Conservation (phyloP, 257 asterid species). For the Solanum sejunctum region DNA sequence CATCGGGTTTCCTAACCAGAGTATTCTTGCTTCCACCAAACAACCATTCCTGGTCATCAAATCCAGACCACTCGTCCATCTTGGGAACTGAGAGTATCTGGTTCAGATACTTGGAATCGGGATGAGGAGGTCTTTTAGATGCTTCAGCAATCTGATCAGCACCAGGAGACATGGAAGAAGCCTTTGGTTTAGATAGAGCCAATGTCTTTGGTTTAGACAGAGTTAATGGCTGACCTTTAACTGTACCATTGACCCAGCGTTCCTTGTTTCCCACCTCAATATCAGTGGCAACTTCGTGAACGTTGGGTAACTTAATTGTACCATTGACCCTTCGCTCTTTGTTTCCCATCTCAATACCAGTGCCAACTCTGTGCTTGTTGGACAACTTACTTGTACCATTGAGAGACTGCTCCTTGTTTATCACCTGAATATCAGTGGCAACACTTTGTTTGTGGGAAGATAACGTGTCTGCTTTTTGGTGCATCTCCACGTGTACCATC, state of each 20-base stretch:
- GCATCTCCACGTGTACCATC: conserved; percentile 15
- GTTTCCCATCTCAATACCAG: conserved; percentile 10
- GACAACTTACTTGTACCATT: conserved; percentile 29
- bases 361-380: conserved; percentile 17
- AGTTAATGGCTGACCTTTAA: conserved; percentile 25
- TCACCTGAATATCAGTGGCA: conserved; percentile 12
- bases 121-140: conserved; percentile 9
- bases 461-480: conserved; percentile 13
- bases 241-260: conserved; percentile 26
- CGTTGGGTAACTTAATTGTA: conserved; percentile 16
- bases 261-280: conserved; percentile 14
- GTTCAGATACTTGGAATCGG: conserved; percentile 5
- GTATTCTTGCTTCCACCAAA: not conserved
- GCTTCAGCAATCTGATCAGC: conserved; percentile 16
- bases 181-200: conserved; percentile 18
- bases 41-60: conserved; percentile 2
- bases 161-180: conserved; percentile 10
- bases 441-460: conserved; percentile 15
- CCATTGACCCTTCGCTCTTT: conserved; percentile 29
- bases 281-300: conserved; percentile 11
- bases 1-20: not conserved
- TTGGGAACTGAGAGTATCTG: conserved; percentile 5
- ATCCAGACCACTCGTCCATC: conserved; percentile 1
- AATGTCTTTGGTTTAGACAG: conserved; percentile 17
- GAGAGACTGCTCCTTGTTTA: conserved; percentile 6